Conservation (phyloP, 2,329 filamentous ascomycete species). For the Aschersonia sp. region DNA sequence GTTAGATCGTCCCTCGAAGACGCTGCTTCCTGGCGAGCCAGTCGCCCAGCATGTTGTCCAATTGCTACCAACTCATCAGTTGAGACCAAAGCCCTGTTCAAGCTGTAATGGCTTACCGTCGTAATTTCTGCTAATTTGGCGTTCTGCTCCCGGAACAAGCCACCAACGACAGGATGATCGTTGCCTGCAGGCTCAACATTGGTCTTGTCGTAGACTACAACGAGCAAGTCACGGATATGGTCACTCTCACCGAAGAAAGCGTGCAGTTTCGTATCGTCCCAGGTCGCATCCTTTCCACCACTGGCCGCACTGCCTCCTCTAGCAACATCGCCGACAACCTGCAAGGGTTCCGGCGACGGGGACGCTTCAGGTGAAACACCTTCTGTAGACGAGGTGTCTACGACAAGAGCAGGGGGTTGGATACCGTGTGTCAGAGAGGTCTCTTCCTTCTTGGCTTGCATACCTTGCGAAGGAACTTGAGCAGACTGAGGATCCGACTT, state of each 20-base stretch:
- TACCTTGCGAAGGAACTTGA: slow-evolving; percentile 9
- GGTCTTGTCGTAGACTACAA: slow-evolving; percentile 85
- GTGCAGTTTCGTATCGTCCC: slow-evolving; percentile 76
- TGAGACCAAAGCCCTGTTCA: too few relatives aligned
- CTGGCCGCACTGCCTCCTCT: slow-evolving; percentile 22
- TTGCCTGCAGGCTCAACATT: slow-evolving; percentile 63
- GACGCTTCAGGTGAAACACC: slow-evolving; percentile 49
- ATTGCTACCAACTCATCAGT: slow-evolving; percentile 32
- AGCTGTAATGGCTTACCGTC: slow-evolving; percentile 32
- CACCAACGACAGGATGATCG: slow-evolving; percentile 74
- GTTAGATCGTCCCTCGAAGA: slow-evolving; percentile 33
- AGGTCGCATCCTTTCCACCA: slow-evolving; percentile 34
- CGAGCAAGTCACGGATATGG: slow-evolving; percentile 77
- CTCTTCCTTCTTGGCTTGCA: not conserved
- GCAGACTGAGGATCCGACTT: not conserved
- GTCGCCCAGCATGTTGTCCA: slow-evolving; percentile 75
- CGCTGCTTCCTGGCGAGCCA: slow-evolving; percentile 63
- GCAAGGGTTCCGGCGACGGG: slow-evolving; percentile 46
- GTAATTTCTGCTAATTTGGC: slow-evolving; percentile 78
- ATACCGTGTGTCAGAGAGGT: slow-evolving; percentile 18
- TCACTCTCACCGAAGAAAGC: slow-evolving; percentile 83
- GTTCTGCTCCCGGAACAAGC: slow-evolving; percentile 76
- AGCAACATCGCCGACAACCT: slow-evolving; percentile 24
- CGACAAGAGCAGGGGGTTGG: slow-evolving; percentile 51
- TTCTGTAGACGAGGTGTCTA: slow-evolving; percentile 58